Evolutionary conservation across 768 basidiomycete species (phyloP).

Genomic region (Collybiopsis luxurians): DNA sequence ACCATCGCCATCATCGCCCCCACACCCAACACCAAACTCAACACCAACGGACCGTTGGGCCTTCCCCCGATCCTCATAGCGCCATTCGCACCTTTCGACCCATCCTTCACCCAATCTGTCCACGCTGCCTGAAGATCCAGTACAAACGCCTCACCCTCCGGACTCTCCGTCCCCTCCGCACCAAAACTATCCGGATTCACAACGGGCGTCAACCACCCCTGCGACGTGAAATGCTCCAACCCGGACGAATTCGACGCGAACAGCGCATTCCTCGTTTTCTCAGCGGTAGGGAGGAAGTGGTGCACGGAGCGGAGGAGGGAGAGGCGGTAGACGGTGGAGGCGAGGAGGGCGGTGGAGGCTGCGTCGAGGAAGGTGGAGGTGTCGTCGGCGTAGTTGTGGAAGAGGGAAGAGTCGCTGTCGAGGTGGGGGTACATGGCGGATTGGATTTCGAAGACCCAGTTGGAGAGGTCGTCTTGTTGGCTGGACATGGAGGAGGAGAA

Average conservation of each 20-base stretch:
- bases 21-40: too few species aligned
- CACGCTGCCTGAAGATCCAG: constrained; percentile 67
- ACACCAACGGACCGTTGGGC: too few species aligned
- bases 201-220: constrained; percentile 73
- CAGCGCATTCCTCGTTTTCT: constrained; percentile 46
- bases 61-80: constrained; percentile 14
- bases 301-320: constrained; percentile 51
- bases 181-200: constrained; percentile 65
- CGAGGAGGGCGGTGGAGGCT: constrained; percentile 70
- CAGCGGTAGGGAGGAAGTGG: constrained; percentile 54
- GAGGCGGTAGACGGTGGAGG: constrained; percentile 72
- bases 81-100: constrained; percentile 49
- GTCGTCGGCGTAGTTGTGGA: constrained; percentile 72
- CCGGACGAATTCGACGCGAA: constrained; percentile 17
- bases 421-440: constrained; percentile 61
- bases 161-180: constrained; percentile 47
- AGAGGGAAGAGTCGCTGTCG: constrained; percentile 40
- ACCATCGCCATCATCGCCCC: too few species aligned
- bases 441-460: constrained; percentile 75
- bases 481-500: constrained; percentile 45
- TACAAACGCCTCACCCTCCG: constrained; percentile 81
- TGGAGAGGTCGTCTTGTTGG: constrained; percentile 55
- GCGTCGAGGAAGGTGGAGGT: constrained; percentile 62
- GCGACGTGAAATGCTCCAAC: constrained; percentile 46
- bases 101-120: constrained; percentile 66